Evolutionary conservation across 352 stramenopile genomes (phyloP).

Genomic region (Stephanocyclus meneghinianus): DNA sequence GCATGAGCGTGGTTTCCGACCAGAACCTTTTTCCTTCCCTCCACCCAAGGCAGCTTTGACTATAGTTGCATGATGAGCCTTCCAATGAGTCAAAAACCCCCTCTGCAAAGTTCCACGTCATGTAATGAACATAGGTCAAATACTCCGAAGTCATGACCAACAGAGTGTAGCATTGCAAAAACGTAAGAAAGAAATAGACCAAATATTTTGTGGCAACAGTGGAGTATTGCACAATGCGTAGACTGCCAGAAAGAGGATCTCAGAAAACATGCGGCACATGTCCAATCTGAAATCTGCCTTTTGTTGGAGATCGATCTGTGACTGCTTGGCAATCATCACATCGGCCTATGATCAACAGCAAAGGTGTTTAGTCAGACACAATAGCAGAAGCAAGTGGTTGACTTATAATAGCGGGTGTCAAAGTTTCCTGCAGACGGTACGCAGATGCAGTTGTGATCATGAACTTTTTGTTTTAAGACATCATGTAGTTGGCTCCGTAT

Average conservation of each 20-base stretch:
- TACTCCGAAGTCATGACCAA: conserved; percentile 26
- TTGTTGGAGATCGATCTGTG: too few species aligned
- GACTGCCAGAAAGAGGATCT: not conserved
- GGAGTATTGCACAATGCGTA: not conserved
- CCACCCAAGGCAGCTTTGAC: conserved; percentile 10
- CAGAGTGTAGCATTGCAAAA: conserved; percentile 27
- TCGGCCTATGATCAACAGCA: too few species aligned
- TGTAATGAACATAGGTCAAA: conserved; percentile 6
- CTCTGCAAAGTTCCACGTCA: conserved; percentile 21
- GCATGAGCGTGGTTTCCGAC: conserved; percentile 34
- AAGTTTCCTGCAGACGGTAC: too few species aligned
- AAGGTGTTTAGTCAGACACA: too few species aligned
- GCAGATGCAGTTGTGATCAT: too few species aligned
- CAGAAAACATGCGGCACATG: too few species aligned
- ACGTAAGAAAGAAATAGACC: conserved; percentile 26
- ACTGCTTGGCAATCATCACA: too few species aligned
- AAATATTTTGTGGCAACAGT: not conserved
- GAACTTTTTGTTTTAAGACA: too few species aligned
- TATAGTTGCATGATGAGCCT: conserved; percentile 18
- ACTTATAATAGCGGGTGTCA: too few species aligned
- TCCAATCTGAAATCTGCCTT: too few species aligned
- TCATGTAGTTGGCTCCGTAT: too few species aligned
- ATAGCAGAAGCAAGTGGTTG: too few species aligned
- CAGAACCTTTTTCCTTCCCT: not conserved
- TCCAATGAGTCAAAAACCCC: conserved; percentile 28